Conservation (phyloP, 2,329 filamentous ascomycete genomes). For the Pestalotiopsis fici region DNA sequence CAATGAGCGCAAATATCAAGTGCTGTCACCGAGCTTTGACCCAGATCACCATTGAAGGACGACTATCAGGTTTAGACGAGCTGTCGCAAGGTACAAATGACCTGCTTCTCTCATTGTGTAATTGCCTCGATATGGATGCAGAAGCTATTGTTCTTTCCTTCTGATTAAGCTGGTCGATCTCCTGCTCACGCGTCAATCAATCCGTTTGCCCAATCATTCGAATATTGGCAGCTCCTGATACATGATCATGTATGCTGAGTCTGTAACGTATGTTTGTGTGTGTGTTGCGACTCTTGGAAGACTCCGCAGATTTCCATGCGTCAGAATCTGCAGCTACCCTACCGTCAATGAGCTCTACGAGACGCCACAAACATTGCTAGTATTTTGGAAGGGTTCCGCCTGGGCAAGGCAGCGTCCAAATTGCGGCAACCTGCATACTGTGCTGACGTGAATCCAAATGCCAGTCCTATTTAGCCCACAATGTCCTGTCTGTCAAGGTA, state of each 20-base stretch:
- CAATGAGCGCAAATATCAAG: background rate
- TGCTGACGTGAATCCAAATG: constrained; percentile 30
- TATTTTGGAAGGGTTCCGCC: constrained; percentile 39
- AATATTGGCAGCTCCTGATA: background rate
- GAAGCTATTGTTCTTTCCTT: background rate
- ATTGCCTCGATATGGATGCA: background rate
- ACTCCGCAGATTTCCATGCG: constrained; percentile 34
- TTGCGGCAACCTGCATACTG: constrained; percentile 42
- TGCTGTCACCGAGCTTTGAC: background rate
- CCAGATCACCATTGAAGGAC: background rate
- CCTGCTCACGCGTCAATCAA: background rate
- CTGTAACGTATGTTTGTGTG: background rate
- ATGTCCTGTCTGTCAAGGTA: constrained; percentile 21
- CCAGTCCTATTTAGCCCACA: constrained; percentile 26
- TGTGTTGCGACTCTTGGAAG: background rate
- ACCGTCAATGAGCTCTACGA: constrained; percentile 43
- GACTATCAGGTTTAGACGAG: background rate
- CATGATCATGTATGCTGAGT: background rate
- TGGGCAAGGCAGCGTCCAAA: constrained; percentile 34
- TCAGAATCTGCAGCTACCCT: constrained; percentile 50
- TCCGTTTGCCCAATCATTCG: background rate
- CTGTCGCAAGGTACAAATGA: background rate
- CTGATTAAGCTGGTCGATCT: background rate
- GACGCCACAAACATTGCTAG: constrained; percentile 47
- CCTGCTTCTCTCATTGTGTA: background rate